Conservation (phyloP, 2,329 filamentous ascomycete species). For the Dothistroma pini region DNA sequence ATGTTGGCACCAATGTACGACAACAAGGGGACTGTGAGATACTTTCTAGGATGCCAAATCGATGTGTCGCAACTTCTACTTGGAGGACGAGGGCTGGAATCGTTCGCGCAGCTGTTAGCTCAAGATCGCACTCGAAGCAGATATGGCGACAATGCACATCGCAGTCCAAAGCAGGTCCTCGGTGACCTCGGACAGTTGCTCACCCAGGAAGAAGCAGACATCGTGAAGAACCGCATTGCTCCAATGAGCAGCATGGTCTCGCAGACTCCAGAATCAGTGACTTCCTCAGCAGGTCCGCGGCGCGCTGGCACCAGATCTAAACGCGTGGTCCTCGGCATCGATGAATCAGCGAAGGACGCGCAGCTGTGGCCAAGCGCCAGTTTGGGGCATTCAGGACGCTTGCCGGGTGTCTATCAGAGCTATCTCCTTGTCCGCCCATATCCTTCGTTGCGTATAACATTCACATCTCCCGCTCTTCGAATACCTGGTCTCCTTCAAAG, state of each 20-base stretch:
- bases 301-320: background rate
- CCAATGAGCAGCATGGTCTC: background rate
- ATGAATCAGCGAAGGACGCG: slow-evolving; percentile 22
- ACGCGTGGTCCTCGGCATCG: slow-evolving; percentile 31
- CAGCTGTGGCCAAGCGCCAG: slow-evolving; percentile 32
- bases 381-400: slow-evolving; percentile 33
- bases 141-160: slow-evolving; percentile 20
- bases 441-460: slow-evolving; percentile 63
- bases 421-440: slow-evolving; percentile 65
- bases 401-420: slow-evolving; percentile 40
- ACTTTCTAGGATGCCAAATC: slow-evolving; percentile 41
- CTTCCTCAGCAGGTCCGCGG: background rate
- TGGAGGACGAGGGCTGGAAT: slow-evolving; percentile 36
- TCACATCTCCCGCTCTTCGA: slow-evolving; percentile 64
- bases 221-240: slow-evolving; percentile 27
- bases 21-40: slow-evolving; percentile 40
- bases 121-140: slow-evolving; percentile 31
- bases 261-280: background rate
- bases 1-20: slow-evolving; percentile 42
- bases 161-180: slow-evolving; percentile 27
- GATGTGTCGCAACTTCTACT: slow-evolving; percentile 39
- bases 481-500: slow-evolving; percentile 61
- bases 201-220: slow-evolving; percentile 32
- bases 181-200: slow-evolving; percentile 32
- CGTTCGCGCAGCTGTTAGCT: slow-evolving; percentile 34